These are phyloP conservation scores for Mucor circinelloides DNA, from an alignment of 371 early-diverging fungal genomes.

Conservation along the genomic window DNA sequence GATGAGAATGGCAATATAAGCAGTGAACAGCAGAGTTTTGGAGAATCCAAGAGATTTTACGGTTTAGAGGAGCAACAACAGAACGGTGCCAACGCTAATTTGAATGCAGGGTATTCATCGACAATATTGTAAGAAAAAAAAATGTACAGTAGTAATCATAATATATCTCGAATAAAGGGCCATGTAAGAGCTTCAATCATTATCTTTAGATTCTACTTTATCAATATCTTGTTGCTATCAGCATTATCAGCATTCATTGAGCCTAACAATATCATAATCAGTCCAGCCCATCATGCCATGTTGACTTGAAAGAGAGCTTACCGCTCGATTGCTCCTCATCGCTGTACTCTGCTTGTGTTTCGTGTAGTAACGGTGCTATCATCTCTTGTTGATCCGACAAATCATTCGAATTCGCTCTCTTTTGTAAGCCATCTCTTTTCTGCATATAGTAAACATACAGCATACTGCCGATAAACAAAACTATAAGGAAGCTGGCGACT, in stretches of 20 bases:
- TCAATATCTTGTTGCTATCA: background rate
- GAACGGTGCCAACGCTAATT: conserved; percentile 11
- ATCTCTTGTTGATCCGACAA: conserved; percentile 8
- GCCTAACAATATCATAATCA: background rate
- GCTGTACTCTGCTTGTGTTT: background rate
- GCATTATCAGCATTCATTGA: background rate
- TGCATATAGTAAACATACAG: conserved; percentile 16
- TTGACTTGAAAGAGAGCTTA: background rate
- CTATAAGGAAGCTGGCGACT: conserved; percentile 13
- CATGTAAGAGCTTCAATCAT: background rate
- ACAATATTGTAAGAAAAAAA: conserved; percentile 7
- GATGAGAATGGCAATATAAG: conserved; percentile 32
- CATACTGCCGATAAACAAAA: conserved; percentile 26
- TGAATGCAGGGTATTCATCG: conserved; percentile 22
- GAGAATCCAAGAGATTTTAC: conserved; percentile 18
- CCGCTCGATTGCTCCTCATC: background rate
- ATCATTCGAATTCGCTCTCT: conserved; percentile 6
- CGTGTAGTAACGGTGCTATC: conserved; percentile 10
- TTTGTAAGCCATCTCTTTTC: conserved; percentile 1
- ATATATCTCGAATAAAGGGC: background rate
- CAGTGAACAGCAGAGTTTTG: background rate
- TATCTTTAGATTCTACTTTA: background rate
- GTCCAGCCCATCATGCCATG: background rate
- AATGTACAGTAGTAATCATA: background rate
- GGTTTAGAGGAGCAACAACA: conserved; percentile 13